Evolutionary conservation across 176 grass and related monocot genomes (phyloP), one percentile per base, ranked within the genome.

Genomic region (Carex parvula): DNA sequence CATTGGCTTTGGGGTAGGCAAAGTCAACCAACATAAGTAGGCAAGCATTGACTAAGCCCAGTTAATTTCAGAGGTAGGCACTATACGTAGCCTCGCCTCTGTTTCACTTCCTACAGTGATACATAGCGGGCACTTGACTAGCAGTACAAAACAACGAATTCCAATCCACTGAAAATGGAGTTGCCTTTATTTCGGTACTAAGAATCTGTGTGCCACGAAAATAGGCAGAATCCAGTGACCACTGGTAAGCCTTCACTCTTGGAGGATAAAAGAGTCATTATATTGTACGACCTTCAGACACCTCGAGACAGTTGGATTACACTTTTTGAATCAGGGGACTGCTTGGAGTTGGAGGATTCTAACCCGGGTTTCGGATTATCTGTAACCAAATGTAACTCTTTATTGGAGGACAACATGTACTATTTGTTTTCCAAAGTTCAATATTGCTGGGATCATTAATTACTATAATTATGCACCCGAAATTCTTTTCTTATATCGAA

Each of bases 251-350:
- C 46, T 50, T 12, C 9, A 2, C 10, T 10, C 2, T 50, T 53
- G 4, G 61, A 82, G 79, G 79, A 55, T 66, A 82, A 41, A 82
- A 66, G 58, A 44, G 79, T 82, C 79, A 66, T 39, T 82, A 33
- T 8, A 66, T 11, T 39, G 15, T 30, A 61, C 50, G 17, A 55
- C 30, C 17, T 60, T 12, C n/a, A 39, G 79, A 82, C 6, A 65
- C 11, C 62, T 21, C 13, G 79, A 82, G 79, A 82, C 29, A 82
- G 20, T 82, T 14, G 32, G 79, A 82, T 82, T 44, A 21, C 52
- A 35, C 15, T 65, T 81, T 81, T 63, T 24, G 59, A 65, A 82
- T 63, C 39, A 65, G 5, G 41, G 37, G 46, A 42, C 52, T 80
- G 79, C 18, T 64, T 21, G 6, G n/a, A 75, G 39, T 29, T 29